Evolutionary conservation across 306 rosid genomes (phyloP).

Genomic region (Ormosia semicastrata): DNA sequence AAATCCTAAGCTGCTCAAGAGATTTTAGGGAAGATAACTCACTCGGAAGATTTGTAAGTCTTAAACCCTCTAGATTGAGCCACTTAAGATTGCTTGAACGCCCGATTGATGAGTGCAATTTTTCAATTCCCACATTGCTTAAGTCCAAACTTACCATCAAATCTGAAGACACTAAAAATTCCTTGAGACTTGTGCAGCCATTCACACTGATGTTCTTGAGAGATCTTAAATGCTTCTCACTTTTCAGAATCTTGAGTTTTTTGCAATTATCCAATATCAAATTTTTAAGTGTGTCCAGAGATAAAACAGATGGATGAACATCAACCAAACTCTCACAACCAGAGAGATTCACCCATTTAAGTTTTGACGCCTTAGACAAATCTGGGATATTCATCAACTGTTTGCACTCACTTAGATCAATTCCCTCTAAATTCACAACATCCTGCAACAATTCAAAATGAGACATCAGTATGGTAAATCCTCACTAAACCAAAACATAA

Average conservation of each 20-base stretch:
- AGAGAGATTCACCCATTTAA: constrained; percentile 8
- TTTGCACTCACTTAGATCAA: not conserved
- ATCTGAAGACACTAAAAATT: constrained; percentile 1
- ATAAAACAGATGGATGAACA: not conserved
- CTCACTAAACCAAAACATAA: not conserved
- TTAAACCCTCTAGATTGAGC: not conserved
- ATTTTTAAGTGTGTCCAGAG: not conserved
- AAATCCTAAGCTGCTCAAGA: not conserved
- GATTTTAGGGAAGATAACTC: not conserved
- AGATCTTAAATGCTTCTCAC: not conserved
- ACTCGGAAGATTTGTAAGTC: not conserved
- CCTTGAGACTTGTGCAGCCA: not conserved
- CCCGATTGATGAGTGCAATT: constrained; percentile 16
- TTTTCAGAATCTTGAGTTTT: not conserved
- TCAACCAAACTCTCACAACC: not conserved
- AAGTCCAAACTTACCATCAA: not conserved
- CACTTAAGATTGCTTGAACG: not conserved
- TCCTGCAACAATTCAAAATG: not conserved
- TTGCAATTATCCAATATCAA: not conserved
- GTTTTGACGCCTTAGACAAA: constrained; percentile 3
- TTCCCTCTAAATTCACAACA: not conserved
- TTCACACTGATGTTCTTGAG: not conserved
- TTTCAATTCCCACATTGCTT: not conserved
- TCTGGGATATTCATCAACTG: constrained; percentile 14
- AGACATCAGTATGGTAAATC: not conserved